Percentiles rank a stretch among this genome's conserved stretches.
Evolutionary conservation across 371 early-diverging fungal species (phyloP).

Genomic region (Choanephora cucurbitarum): DNA sequence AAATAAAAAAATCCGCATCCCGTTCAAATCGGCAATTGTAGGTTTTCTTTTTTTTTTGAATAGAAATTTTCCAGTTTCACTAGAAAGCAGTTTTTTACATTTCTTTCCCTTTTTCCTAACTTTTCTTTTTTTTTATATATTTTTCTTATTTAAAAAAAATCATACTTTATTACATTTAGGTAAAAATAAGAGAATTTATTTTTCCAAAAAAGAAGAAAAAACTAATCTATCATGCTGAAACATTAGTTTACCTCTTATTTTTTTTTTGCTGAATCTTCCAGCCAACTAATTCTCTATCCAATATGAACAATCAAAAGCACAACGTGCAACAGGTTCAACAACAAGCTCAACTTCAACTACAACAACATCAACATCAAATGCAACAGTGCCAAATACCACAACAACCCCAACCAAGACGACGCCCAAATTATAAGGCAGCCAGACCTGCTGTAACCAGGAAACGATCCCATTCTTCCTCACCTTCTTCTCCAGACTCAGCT

Average conservation of each 20-base stretch:
- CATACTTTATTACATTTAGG: slow-evolving; percentile 7
- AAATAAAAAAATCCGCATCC: slow-evolving; percentile 11
- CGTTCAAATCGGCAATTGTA: slow-evolving; percentile 17
- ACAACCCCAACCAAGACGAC: neutral
- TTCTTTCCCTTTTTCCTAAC: slow-evolving; percentile 14
- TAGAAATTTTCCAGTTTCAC: slow-evolving; percentile 5
- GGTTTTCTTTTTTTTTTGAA: slow-evolving; percentile 2
- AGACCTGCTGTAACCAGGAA: slow-evolving; percentile 15
- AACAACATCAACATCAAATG: slow-evolving; percentile 4
- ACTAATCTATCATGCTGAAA: neutral
- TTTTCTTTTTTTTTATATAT: slow-evolving; percentile 11
- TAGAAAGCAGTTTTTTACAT: slow-evolving; percentile 4
- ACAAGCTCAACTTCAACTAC: neutral
- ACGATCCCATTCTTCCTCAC: slow-evolving; percentile 22
- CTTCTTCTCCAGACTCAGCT: slow-evolving; percentile 14
- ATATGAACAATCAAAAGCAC: slow-evolving; percentile 16
- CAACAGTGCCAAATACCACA: neutral
- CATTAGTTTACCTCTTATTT: neutral
- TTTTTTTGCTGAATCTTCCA: neutral
- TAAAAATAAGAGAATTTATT: slow-evolving; percentile 5
- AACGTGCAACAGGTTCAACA: slow-evolving; percentile 3
- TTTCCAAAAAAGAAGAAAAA: neutral
- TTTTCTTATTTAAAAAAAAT: neutral
- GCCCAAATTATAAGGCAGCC: neutral
- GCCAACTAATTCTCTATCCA: too few relatives aligned